Evolutionary conservation across 352 stramenopile species (phyloP), one percentile per base, ranked within the genome.

Genomic region (Pythium rhizo-oryzae): DNA sequence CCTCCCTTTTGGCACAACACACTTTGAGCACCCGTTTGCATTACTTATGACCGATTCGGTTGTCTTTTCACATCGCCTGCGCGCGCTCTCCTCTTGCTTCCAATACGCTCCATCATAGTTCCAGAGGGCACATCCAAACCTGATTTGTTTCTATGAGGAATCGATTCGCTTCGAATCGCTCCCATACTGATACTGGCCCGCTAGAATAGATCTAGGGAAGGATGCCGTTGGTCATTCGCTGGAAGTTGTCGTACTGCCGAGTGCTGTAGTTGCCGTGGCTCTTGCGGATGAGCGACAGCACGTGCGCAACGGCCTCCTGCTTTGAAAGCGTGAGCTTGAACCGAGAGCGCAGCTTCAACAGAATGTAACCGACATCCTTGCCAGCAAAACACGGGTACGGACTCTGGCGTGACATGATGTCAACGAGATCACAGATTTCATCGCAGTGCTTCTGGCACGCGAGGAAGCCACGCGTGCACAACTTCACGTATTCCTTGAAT

Each of bases 401-500:
- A 58, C 94, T 99, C 58, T 98, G 86, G 25, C 91, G 85, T 15
- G 96, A 95, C 80, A 98, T 99, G 39, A 99, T 97, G 71, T 99
- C 94, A 28, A 99, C 97, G 9, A 99, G 79, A 53, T 98, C 97
- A 51, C 97, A 91, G 65, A 99, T 98, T 65, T 98, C 97, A 63
- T 98, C 88, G 52, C 81, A 90, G 76, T 99, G 92, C 66, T 97
- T 82, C 71, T 99, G 97, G 13, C 99, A 91, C 19, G 97, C 97
- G 28, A 99, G 78, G 76, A 99, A 99, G 13, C 97, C 97, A 66
- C 93, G 96, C 65, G 95, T 99, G 73, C 98, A 99, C 30, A 99
- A 77, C 54, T 94, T 98, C 15, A 99, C 89, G 75, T 99, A 99
- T 73, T 99, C 95, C 56, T 97, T 97, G 77, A 99, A 99, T 18